These are phyloP conservation scores for Ilex aquifolium DNA, from an alignment of 257 asterid genomes.

Conservation along the genomic window DNA sequence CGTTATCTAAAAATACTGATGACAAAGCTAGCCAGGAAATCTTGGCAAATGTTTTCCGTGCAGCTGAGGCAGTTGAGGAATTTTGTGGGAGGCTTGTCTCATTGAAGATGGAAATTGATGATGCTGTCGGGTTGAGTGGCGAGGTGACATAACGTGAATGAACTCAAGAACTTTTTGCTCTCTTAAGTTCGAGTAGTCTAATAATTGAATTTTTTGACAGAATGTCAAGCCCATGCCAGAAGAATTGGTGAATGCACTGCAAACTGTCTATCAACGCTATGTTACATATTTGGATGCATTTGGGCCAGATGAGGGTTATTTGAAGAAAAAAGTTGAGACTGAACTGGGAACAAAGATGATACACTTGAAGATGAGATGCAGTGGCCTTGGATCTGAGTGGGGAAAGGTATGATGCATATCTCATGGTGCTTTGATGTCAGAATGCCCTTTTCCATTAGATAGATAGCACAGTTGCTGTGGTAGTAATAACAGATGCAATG, in stretches of 20 bases:
- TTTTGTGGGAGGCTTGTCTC: conserved; percentile 62
- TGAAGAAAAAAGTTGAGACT: conserved; percentile 90
- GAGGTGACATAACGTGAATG: conserved; percentile 49
- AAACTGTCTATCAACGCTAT: conserved; percentile 59
- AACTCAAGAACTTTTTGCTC: neutral
- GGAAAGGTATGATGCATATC: conserved; percentile 67
- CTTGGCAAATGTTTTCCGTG: conserved; percentile 63
- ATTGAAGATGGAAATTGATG: conserved; percentile 87
- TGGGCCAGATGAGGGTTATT: conserved; percentile 77
- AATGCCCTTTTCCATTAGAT: conserved; percentile 2
- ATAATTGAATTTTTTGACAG: conserved; percentile 37
- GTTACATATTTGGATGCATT: conserved; percentile 67
- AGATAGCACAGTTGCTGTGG: neutral
- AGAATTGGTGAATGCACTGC: conserved; percentile 57
- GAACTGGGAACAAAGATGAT: conserved; percentile 90
- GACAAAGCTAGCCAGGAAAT: conserved; percentile 74
- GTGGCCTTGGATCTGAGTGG: conserved; percentile 88
- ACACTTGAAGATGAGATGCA: conserved; percentile 94
- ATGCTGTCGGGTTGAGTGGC: conserved; percentile 77
- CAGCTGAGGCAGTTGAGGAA: conserved; percentile 97
- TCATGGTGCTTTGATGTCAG: conserved; percentile 6
- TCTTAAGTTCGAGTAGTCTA: conserved; percentile 13
- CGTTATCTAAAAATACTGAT: conserved; percentile 65
- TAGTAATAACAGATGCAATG: neutral
- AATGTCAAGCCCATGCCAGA: conserved; percentile 82